Conservation (phyloP, 345 rosid genomes). For the Geranium brycei region DNA sequence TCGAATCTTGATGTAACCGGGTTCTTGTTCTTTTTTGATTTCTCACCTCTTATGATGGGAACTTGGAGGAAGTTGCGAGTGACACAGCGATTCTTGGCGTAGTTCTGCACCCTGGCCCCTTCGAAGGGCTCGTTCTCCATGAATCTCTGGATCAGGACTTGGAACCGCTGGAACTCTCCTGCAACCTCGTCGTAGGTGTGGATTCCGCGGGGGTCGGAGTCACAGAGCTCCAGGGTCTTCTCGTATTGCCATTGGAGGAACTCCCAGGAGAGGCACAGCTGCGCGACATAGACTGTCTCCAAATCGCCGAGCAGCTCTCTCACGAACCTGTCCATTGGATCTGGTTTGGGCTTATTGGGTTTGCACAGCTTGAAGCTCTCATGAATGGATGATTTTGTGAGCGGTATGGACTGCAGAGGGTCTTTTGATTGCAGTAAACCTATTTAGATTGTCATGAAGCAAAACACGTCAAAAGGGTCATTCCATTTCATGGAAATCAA, state of each 20-base stretch:
- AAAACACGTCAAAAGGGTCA: not conserved
- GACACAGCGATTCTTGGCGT: conserved; percentile 54
- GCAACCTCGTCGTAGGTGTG: conserved; percentile 72
- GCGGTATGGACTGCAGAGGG: conserved; percentile 32
- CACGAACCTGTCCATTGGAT: conserved; percentile 45
- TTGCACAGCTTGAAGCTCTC: conserved; percentile 34
- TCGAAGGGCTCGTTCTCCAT: conserved; percentile 74
- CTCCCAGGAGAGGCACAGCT: conserved; percentile 95
- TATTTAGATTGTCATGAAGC: conserved; percentile 9
- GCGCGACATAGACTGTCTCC: conserved; percentile 83
- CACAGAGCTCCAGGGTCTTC: conserved; percentile 59
- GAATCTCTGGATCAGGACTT: conserved; percentile 75
- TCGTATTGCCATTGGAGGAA: conserved; percentile 90
- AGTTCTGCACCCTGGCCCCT: conserved; percentile 71
- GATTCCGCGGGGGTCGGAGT: conserved; percentile 41
- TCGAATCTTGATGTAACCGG: no score
- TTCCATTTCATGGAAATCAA: not conserved
- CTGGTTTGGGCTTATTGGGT: conserved; percentile 32
- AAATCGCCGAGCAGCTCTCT: conserved; percentile 54
- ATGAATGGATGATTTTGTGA: conserved; percentile 25
- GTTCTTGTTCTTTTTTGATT: no score
- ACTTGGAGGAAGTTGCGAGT: conserved; percentile 79
- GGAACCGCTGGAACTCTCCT: conserved; percentile 81
- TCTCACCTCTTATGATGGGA: conserved; percentile 71
- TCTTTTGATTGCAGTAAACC: conserved; percentile 71